Conservation (phyloP, 768 basidiomycete species). For the Chalciporus piperatus region DNA sequence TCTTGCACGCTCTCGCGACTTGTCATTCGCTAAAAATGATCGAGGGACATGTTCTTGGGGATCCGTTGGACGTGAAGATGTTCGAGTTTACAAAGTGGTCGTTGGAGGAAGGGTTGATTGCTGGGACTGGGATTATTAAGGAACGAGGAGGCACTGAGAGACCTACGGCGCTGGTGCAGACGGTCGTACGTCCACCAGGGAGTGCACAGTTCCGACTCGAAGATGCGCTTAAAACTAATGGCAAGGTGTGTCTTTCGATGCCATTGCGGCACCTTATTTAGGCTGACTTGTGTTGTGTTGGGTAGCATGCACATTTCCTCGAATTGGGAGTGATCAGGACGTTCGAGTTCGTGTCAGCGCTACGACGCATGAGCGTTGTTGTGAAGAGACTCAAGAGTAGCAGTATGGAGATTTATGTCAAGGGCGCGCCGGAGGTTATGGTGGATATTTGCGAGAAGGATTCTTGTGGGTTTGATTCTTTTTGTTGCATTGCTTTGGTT, state of each 20-base stretch:
- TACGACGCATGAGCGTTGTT: constrained; percentile 96
- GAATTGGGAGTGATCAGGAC: constrained; percentile 95
- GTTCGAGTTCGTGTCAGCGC: constrained; percentile 92
- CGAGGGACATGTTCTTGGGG: constrained; percentile 84
- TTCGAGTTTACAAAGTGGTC: constrained; percentile 97
- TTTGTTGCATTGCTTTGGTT: background rate
- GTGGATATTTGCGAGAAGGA: constrained; percentile 86
- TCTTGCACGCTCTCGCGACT: constrained; percentile 90
- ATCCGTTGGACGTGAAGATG: constrained; percentile 97
- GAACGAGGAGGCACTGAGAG: constrained; percentile 57
- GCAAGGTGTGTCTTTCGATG: constrained; percentile 52
- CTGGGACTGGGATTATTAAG: constrained; percentile 70
- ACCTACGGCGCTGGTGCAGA: constrained; percentile 90
- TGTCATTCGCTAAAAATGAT: constrained; percentile 95
- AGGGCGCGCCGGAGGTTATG: constrained; percentile 99
- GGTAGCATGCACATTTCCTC: constrained; percentile 91
- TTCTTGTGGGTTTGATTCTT: constrained; percentile 67
- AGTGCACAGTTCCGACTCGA: constrained; percentile 86
- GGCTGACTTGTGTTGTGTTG: constrained; percentile 4
- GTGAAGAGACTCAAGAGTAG: constrained; percentile 92
- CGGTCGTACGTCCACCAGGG: constrained; percentile 94
- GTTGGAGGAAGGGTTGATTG: constrained; percentile 82
- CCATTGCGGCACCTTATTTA: background rate
- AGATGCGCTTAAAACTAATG: constrained; percentile 84
- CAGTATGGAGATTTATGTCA: constrained; percentile 98